Conservation (phyloP, 331 rosid species). For the Erythrophleum ivorense region DNA sequence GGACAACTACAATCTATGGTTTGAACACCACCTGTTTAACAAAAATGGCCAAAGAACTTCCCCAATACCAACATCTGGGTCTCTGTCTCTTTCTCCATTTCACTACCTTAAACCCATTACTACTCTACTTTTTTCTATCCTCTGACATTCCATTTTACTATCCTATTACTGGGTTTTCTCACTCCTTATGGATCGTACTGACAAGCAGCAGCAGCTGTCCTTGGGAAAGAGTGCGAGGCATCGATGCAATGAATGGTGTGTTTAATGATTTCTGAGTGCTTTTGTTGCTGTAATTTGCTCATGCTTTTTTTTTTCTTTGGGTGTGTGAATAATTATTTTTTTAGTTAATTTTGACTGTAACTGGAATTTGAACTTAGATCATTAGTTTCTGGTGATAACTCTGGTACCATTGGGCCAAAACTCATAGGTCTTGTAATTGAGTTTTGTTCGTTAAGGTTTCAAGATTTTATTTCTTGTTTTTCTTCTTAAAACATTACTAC, state of each 20-base stretch:
- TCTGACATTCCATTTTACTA: constrained; percentile 49
- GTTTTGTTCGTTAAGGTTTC: background rate
- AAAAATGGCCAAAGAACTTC: constrained; percentile 68
- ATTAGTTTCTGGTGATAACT: background rate
- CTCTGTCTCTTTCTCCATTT: constrained; percentile 63
- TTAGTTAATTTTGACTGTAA: background rate
- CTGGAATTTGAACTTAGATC: background rate
- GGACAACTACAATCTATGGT: constrained; percentile 83
- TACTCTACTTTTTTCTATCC: constrained; percentile 41
- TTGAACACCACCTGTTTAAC: constrained; percentile 70
- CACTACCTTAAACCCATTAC: constrained; percentile 55
- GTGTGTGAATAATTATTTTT: background rate
- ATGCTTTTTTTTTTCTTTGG: background rate
- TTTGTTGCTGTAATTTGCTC: constrained; percentile 15
- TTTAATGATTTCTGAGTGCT: constrained; percentile 33
- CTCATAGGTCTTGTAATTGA: background rate
- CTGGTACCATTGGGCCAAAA: background rate
- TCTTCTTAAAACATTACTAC: constrained; percentile 3
- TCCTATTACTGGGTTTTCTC: constrained; percentile 34
- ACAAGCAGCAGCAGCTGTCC: constrained; percentile 75
- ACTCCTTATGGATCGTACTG: constrained; percentile 71
- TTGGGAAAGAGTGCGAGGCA: constrained; percentile 68
- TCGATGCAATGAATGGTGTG: constrained; percentile 90
- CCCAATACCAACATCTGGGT: constrained; percentile 56
- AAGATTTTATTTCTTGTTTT: constrained; percentile 23